Base-by-base conservation (phyloP, 1,284 basidiomycete genomes). In the Boletus semigastroideus region DNA sequence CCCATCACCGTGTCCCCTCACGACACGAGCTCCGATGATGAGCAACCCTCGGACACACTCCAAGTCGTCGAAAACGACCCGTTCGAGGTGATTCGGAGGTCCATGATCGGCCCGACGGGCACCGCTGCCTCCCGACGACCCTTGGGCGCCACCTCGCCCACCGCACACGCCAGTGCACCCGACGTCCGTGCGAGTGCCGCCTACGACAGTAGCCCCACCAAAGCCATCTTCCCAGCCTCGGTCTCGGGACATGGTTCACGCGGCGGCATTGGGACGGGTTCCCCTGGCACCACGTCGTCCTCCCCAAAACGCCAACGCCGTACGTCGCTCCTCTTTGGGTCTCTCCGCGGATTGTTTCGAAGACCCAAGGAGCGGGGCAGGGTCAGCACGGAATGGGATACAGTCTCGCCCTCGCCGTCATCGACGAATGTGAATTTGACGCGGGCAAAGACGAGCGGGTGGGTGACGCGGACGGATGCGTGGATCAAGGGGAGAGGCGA, bases 1-100 rank as follows among this genome's bases (percentile, higher is more conserved):
- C n/a, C n/a, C n/a, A n/a, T n/a, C n/a, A 25, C 28, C 14, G 13
- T 17, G 5, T 27, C 41, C 10, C n/a, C n/a, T n/a, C n/a, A 22
- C 22, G 22, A 22, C 22, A 22, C 22, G 22, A 5, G 22, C 22
- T 22, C 22, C 2, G 73, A 72, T 8, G 74, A 73, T 1, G 70
- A 67, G 0, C 66, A 61, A 2, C 61, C 64, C 7, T 59, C 62
- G 7, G 63, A 64, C 4, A 63, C 68, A 17, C 65, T 82, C 5
- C 70, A 74, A 49, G 72, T 85, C 9, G 74, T 82, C 39, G 85
- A 87, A 58, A 88, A 89, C 54, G 72, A 78, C 17, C 76, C 78
- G 4, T 87, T 84, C 55, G 52, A 49, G 9, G 42, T 48, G 10
- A 69, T 67, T 14, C 51, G 59, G 3, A 41, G 22, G 13, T 55